A percentile compares a stretch with the other conserved stretches of the same genome.
These are phyloP conservation scores for Suhomyces maxii DNA, from an alignment of 1,139 yeast genomes.

Conservation along the genomic window DNA sequence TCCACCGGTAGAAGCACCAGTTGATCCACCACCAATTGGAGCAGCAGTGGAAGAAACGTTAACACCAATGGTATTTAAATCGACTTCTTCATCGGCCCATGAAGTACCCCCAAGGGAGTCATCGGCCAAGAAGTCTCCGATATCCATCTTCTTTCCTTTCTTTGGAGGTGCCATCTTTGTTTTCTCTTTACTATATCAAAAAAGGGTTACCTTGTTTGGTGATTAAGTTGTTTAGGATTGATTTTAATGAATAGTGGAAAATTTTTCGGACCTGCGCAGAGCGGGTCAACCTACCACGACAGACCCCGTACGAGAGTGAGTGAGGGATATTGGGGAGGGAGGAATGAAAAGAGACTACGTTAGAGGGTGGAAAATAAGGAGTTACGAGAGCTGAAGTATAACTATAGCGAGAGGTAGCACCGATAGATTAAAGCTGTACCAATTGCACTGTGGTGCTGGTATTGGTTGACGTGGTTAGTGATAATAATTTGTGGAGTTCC, in stretches of 20 bases:
- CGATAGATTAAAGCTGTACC: no score
- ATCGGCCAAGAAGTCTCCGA: slow-evolving; percentile 52
- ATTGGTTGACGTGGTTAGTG: no score
- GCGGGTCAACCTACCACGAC: background rate
- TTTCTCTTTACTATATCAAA: background rate
- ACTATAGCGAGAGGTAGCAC: no score
- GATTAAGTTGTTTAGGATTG: background rate
- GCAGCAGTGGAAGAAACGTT: slow-evolving; percentile 27
- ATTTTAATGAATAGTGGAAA: background rate
- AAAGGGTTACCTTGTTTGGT: background rate
- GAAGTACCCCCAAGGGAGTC: slow-evolving; percentile 43
- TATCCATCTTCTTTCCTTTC: slow-evolving; percentile 51
- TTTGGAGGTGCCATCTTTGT: slow-evolving; percentile 33
- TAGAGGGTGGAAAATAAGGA: no score
- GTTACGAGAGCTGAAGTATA: no score
- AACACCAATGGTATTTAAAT: slow-evolving; percentile 26
- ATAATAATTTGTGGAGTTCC: no score
- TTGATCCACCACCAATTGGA: slow-evolving; percentile 11
- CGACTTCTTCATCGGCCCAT: slow-evolving; percentile 33
- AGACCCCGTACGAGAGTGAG: background rate
- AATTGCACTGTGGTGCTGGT: no score
- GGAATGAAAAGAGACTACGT: no score
- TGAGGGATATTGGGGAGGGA: background rate
- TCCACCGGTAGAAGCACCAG: slow-evolving; percentile 12
- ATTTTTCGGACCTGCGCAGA: slow-evolving; percentile 2